phyloP scores from a whole-genome alignment of 1,139 yeast species.

The Candida pseudoviswanathii region DNA sequence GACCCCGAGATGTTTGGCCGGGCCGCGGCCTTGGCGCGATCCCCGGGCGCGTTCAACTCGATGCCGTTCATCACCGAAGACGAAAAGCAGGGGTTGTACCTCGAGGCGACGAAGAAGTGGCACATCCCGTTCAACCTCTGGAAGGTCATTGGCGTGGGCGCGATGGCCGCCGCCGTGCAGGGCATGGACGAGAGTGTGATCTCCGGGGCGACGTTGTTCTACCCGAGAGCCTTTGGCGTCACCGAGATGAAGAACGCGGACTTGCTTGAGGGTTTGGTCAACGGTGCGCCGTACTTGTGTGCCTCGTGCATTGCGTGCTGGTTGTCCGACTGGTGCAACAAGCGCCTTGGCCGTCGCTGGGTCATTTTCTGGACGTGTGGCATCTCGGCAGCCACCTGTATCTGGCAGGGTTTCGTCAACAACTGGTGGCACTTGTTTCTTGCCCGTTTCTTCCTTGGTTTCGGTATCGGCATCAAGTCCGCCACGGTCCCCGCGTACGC shows the following conservation, averaged over 20 bases:
- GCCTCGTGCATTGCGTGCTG: constrained; percentile 74
- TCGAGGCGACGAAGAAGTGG: constrained; percentile 66
- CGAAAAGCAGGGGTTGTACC: constrained; percentile 58
- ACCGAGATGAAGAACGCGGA: constrained; percentile 49
- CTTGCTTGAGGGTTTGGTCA: constrained; percentile 74
- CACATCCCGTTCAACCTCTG: constrained; percentile 60
- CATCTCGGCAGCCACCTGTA: constrained; percentile 66
- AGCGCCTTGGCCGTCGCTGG: constrained; percentile 68
- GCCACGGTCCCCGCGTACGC: constrained; percentile 82
- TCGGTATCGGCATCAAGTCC: constrained; percentile 80
- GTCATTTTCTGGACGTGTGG: constrained; percentile 69
- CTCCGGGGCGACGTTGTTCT: constrained; percentile 79
- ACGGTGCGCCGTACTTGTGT: constrained; percentile 81
- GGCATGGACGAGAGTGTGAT: constrained; percentile 92
- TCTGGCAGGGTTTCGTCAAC: constrained; percentile 77
- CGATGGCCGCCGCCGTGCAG: constrained; percentile 89
- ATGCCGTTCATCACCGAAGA: constrained; percentile 59
- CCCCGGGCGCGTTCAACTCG: constrained; percentile 59
- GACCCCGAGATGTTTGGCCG: constrained; percentile 68
- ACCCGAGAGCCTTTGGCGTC: constrained; percentile 59
- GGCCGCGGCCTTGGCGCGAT: constrained; percentile 78
- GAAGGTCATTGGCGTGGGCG: constrained; percentile 69
- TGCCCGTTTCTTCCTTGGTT: constrained; percentile 71
- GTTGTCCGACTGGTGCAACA: constrained; percentile 69
- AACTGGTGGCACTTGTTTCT: constrained; percentile 77